These are phyloP conservation scores for Pseudogymnoascus sp. DNA, from an alignment of 2,329 filamentous ascomycete species.

Conservation along the genomic window DNA sequence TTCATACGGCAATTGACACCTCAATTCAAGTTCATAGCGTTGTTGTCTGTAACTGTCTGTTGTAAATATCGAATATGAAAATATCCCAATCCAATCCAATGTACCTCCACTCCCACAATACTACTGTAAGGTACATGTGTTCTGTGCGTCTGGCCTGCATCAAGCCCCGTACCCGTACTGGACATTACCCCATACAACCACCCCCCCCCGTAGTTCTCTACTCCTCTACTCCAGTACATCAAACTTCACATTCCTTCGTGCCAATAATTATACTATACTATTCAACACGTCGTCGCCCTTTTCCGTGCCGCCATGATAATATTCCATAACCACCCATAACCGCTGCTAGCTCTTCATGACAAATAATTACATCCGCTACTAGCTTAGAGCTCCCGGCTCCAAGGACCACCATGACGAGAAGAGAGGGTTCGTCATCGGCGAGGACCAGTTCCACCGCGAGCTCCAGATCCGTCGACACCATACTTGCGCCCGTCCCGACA, in stretches of 20 bases:
- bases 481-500: conserved; percentile 34
- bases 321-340: background rate
- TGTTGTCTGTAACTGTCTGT: background rate
- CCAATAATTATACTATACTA: background rate
- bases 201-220: background rate
- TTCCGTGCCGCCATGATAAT: background rate
- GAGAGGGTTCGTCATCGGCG: conserved; percentile 4
- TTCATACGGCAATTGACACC: background rate
- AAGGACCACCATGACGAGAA: conserved; percentile 1
- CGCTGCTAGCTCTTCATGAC: conserved; percentile 2
- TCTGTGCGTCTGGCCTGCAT: background rate
- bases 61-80: too few relatives aligned
- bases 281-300: background rate
- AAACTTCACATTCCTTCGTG: background rate
- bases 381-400: background rate
- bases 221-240: background rate
- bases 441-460: conserved; percentile 50
- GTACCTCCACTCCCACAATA: background rate
- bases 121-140: background rate
- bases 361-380: background rate
- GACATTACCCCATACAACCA: background rate
- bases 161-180: background rate
- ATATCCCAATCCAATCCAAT: background rate
- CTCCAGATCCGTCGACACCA: conserved; percentile 57
- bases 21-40: background rate